Evolutionary conservation across 75 land plant genomes (phyloP).

Genomic region (Isoetes taiwanensis): DNA sequence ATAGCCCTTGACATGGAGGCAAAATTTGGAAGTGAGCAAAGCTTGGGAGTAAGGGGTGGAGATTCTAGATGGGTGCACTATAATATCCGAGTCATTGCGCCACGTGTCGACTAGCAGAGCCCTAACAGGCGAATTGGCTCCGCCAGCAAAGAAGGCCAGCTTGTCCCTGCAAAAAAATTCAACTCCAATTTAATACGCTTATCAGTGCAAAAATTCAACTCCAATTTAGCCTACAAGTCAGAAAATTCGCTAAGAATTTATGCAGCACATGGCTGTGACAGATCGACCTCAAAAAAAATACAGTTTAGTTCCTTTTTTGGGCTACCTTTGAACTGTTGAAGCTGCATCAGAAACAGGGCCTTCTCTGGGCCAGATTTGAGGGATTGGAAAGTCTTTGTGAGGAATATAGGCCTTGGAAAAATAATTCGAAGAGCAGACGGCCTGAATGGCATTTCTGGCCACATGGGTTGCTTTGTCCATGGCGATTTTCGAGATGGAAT

Average conservation of each 20-base stretch:
- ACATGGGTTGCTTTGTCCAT: too few species aligned
- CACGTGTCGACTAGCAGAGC: not conserved
- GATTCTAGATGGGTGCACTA: not conserved
- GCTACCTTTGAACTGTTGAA: not conserved
- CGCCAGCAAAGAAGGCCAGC: conserved; percentile 1
- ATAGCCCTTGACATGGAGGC: conserved; percentile 6
- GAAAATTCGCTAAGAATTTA: not conserved
- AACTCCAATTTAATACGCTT: not conserved
- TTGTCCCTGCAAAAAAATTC: not conserved
- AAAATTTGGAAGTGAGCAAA: not conserved
- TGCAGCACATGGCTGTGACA: not conserved
- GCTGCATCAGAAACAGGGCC: too few species aligned
- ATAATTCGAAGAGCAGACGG: not conserved
- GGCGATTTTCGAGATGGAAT: not conserved
- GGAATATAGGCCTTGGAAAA: not conserved
- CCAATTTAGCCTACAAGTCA: not conserved
- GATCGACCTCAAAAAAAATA: not conserved
- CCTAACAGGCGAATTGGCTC: not conserved
- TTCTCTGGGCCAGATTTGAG: conserved; percentile 2
- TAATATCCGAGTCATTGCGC: not conserved
- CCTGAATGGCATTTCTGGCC: conserved; percentile 4
- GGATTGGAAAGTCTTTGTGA: not conserved
- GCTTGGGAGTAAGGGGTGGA: not conserved
- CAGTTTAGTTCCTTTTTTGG: not conserved
- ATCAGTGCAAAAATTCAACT: not conserved